These are phyloP conservation scores for Kluyveromyces nonfermentans DNA, from an alignment of 805 yeast species.

Conservation along the genomic window DNA sequence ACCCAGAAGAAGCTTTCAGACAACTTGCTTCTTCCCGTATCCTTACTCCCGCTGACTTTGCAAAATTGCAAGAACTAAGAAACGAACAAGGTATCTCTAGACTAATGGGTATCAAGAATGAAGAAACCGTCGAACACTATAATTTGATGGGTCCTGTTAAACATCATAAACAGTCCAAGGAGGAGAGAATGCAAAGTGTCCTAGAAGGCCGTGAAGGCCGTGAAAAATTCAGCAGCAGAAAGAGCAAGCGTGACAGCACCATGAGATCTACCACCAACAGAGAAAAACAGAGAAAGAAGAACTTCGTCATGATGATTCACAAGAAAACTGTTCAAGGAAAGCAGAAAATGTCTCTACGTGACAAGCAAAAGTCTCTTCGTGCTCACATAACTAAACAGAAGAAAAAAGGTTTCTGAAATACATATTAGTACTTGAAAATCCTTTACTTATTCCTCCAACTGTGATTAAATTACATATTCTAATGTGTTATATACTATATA, in stretches of 20 bases:
- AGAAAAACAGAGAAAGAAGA: slow-evolving; percentile 97
- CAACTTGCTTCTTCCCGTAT: slow-evolving; percentile 65
- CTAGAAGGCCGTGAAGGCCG: slow-evolving; percentile 90
- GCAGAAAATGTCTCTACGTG: slow-evolving; percentile 80
- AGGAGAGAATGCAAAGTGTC: slow-evolving; percentile 80
- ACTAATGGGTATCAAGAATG: slow-evolving; percentile 60
- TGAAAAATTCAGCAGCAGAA: slow-evolving; percentile 81
- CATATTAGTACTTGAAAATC: too few relatives aligned
- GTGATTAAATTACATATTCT: too few relatives aligned
- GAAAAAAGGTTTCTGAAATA: slow-evolving; percentile 49
- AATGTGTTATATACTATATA: background rate
- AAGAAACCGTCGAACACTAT: slow-evolving; percentile 77
- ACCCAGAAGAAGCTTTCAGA: slow-evolving; percentile 35
- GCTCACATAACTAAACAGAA: slow-evolving; percentile 89
- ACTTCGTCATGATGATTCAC: slow-evolving; percentile 97
- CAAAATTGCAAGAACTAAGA: slow-evolving; percentile 82
- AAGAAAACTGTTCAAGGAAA: slow-evolving; percentile 92
- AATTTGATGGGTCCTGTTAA: slow-evolving; percentile 63
- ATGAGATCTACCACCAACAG: slow-evolving; percentile 83
- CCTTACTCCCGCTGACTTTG: slow-evolving; percentile 96
- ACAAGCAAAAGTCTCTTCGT: slow-evolving; percentile 74
- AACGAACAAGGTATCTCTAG: slow-evolving; percentile 80
- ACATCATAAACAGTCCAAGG: slow-evolving; percentile 77
- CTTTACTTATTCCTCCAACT: too few relatives aligned
- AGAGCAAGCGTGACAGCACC: slow-evolving; percentile 63